Evolutionary conservation across 192 early-diverging fungal genomes (phyloP).

Genomic region (Coemansia sp.): DNA sequence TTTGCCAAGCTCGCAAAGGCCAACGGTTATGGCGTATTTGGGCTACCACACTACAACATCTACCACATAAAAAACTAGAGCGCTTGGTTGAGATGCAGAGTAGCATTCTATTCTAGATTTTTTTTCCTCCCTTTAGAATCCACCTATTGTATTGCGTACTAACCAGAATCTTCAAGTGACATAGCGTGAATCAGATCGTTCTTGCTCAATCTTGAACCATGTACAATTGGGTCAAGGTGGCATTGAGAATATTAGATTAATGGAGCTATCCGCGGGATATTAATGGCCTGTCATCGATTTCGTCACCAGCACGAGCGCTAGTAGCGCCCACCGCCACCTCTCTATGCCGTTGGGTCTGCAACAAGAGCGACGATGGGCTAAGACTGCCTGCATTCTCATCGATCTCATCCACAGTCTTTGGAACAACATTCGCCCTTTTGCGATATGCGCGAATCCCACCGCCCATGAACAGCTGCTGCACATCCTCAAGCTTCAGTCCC

Average conservation of each 20-base stretch:
- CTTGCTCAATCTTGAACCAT: too few relatives aligned
- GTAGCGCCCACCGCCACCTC: background rate
- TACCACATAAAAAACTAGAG: conserved; percentile 51
- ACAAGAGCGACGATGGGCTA: background rate
- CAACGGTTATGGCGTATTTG: conserved; percentile 60
- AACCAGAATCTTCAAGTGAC: background rate
- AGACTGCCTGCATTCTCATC: background rate
- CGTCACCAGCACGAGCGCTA: conserved; percentile 6
- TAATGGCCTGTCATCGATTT: background rate
- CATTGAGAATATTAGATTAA: background rate
- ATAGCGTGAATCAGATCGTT: too few relatives aligned
- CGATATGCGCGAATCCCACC: conserved; percentile 16
- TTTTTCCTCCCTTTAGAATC: background rate
- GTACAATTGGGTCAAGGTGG: too few relatives aligned
- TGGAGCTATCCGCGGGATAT: background rate
- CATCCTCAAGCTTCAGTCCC: conserved; percentile 50
- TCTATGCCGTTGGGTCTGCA: background rate
- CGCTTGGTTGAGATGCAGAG: background rate
- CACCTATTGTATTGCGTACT: background rate
- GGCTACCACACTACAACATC: conserved; percentile 62
- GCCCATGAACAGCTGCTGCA: conserved; percentile 41
- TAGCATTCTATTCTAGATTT: background rate
- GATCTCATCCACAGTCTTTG: conserved; percentile 4
- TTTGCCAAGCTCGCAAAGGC: conserved; percentile 69
- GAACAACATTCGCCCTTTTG: background rate